These are phyloP conservation scores for Carex myosuroides DNA, from an alignment of 176 grass and related monocot species.

Conservation along the genomic window DNA sequence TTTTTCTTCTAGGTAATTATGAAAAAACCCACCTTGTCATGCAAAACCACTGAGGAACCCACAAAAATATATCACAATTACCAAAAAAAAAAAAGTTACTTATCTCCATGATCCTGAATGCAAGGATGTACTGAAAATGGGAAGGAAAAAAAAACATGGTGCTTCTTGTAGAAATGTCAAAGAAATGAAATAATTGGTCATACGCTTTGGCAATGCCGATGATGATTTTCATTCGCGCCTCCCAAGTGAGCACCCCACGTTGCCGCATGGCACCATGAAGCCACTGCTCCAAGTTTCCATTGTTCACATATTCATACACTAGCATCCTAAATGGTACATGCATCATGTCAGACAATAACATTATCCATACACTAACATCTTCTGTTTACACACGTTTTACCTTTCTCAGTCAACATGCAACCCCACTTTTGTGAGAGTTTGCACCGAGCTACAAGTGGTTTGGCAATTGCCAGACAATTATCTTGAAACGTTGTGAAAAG, in stretches of 20 bases:
- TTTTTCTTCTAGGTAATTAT: too few relatives aligned
- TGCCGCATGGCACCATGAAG: slow-evolving; percentile 74
- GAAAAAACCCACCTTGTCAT: not conserved
- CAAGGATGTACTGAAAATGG: not conserved
- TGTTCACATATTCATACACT: slow-evolving; percentile 82
- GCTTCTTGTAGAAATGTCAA: not conserved
- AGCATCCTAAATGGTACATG: slow-evolving; percentile 51
- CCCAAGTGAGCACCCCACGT: slow-evolving; percentile 67
- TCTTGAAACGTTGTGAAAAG: not conserved
- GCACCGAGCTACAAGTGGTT: not conserved
- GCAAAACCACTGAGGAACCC: not conserved
- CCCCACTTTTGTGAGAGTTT: not conserved
- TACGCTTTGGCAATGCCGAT: slow-evolving; percentile 77
- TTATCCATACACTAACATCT: not conserved
- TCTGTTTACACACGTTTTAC: not conserved
- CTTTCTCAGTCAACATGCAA: not conserved
- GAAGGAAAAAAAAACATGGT: not conserved
- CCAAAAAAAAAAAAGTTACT: not conserved
- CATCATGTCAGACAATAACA: slow-evolving; percentile 6
- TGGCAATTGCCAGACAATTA: not conserved
- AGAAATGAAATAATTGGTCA: slow-evolving; percentile 19
- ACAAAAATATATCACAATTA: not conserved
- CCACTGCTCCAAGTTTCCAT: slow-evolving; percentile 89
- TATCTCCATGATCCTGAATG: slow-evolving; percentile 1
- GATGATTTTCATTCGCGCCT: slow-evolving; percentile 69